These are phyloP conservation scores for Polychytrium aggregatum DNA, from an alignment of 192 early-diverging fungal genomes.

Conservation along the genomic window DNA sequence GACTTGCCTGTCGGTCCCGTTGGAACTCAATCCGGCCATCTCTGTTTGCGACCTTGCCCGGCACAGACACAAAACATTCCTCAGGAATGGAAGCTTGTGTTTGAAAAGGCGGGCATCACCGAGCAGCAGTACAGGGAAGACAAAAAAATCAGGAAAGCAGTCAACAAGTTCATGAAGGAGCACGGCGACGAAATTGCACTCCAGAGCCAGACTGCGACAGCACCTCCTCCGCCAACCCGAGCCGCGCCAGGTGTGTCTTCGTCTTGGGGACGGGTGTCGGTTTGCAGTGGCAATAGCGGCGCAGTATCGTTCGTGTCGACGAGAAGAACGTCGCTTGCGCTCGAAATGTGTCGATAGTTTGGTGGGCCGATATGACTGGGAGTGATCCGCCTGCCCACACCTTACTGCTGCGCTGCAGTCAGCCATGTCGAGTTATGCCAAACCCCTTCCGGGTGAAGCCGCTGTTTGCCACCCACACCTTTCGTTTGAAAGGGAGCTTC, in stretches of 20 bases:
- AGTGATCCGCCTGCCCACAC: too few relatives aligned
- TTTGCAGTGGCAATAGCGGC: not conserved
- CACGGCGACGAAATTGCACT: conserved; percentile 11
- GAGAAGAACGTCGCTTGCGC: conserved; percentile 1
- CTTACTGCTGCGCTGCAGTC: too few relatives aligned
- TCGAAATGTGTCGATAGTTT: too few relatives aligned
- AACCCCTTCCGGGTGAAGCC: too few relatives aligned
- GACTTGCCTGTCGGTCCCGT: too few relatives aligned
- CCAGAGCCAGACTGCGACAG: not conserved
- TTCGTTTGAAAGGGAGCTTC: too few relatives aligned
- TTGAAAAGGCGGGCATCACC: conserved; percentile 43
- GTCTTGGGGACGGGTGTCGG: not conserved
- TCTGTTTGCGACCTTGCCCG: too few relatives aligned
- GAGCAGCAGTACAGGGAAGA: conserved; percentile 37
- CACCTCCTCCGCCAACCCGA: conserved; percentile 2
- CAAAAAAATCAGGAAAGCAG: conserved; percentile 26
- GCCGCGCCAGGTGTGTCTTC: conserved; percentile 4
- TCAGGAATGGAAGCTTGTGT: conserved; percentile 41
- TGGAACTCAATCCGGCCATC: too few relatives aligned
- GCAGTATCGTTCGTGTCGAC: not conserved
- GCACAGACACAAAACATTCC: conserved; percentile 35
- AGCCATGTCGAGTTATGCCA: too few relatives aligned
- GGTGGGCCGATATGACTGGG: too few relatives aligned
- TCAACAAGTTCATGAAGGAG: conserved; percentile 41
- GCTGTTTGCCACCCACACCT: too few relatives aligned